A percentile compares a stretch with the other conserved stretches of the same genome.
phyloP scores from a whole-genome alignment of 495 filamentous ascomycete species.

The Penicillium verhagenii region DNA sequence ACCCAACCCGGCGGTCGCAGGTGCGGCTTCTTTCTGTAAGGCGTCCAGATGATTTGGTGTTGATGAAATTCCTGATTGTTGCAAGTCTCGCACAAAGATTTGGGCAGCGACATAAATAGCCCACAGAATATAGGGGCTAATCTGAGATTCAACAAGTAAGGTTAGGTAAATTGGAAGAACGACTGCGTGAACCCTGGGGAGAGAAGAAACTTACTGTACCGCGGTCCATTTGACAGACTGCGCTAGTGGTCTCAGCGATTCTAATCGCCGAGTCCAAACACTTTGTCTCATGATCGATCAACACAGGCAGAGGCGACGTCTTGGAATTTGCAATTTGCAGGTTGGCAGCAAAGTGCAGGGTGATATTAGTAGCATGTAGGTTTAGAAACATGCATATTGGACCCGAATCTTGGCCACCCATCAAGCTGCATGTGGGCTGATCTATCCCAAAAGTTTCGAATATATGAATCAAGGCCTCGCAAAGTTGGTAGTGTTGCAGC shows the following conservation, averaged over 20 bases:
- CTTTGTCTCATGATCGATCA: not conserved
- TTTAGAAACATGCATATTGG: not conserved
- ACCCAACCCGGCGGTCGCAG: not conserved
- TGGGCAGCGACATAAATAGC: not conserved
- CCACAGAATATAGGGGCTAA: not conserved
- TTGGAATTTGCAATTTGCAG: not conserved
- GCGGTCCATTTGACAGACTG: not conserved
- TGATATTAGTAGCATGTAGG: not conserved
- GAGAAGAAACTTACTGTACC: not conserved
- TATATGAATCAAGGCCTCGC: not conserved
- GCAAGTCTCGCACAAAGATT: not conserved
- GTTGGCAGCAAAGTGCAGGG: not conserved
- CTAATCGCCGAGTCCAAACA: not conserved
- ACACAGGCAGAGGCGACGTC: not conserved
- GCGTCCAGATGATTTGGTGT: not conserved
- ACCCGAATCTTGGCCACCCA: not conserved
- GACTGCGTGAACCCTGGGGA: not conserved
- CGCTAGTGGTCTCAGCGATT: not conserved
- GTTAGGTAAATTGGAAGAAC: not conserved
- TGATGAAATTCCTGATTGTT: not conserved
- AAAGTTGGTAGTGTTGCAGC: not conserved
- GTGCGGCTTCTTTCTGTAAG: not conserved
- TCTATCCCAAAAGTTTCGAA: not conserved
- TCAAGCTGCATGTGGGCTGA: not conserved
- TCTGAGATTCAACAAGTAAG: not conserved